phyloP scores from a whole-genome alignment of 768 basidiomycete genomes.

The Boletales sp. region DNA sequence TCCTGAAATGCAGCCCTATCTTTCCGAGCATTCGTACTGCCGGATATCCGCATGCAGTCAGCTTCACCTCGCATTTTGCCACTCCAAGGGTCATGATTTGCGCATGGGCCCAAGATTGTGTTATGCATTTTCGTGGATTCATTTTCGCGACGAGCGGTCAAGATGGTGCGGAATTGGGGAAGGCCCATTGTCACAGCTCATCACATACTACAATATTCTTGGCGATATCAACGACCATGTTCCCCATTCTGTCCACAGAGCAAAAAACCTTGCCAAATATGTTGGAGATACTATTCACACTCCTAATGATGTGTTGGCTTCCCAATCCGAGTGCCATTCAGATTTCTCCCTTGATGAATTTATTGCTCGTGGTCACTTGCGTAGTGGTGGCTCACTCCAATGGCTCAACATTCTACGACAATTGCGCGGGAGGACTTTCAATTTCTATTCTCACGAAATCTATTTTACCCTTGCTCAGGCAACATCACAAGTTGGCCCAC shows the following conservation, averaged over 20 bases:
- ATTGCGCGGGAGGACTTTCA: slow-evolving; percentile 33
- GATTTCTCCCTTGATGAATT: slow-evolving; percentile 41
- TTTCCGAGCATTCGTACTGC: background rate
- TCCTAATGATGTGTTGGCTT: slow-evolving; percentile 37
- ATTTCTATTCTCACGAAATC: slow-evolving; percentile 35
- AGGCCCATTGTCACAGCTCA: slow-evolving; percentile 25
- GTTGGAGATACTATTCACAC: slow-evolving; percentile 33
- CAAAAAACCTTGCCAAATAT: slow-evolving; percentile 13
- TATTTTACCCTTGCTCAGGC: slow-evolving; percentile 39
- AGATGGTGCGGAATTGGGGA: slow-evolving; percentile 3
- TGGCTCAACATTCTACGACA: slow-evolving; percentile 46
- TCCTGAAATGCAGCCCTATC: slow-evolving; percentile 16
- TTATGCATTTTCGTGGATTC: background rate
- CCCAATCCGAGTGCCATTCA: slow-evolving; percentile 36
- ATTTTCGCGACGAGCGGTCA: background rate
- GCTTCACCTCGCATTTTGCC: too few relatives aligned
- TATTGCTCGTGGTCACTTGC: slow-evolving; percentile 37
- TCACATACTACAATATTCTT: slow-evolving; percentile 27
- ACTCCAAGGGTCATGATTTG: background rate
- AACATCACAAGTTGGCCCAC: slow-evolving; percentile 11
- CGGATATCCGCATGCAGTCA: too few relatives aligned
- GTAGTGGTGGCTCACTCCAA: slow-evolving; percentile 40
- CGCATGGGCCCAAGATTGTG: slow-evolving; percentile 20
- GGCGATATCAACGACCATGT: slow-evolving; percentile 8
- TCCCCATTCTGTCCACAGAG: background rate